Evolutionary conservation across 148 eudicot genomes (phyloP).

Genomic region (Euryodendron excelsum): DNA sequence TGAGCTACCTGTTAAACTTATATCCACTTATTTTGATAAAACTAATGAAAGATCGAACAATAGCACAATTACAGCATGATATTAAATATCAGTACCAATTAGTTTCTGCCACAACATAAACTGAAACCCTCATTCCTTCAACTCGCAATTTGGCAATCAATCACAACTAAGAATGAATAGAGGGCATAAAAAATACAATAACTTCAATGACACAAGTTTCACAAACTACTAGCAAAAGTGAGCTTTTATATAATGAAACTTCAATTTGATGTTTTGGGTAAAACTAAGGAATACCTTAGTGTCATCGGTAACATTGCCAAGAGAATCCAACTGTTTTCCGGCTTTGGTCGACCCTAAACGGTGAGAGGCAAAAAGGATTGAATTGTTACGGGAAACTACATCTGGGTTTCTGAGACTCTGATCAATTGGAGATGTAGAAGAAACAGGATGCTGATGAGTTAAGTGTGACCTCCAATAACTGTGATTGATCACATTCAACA

Average conservation of each 20-base stretch:
- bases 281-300: not conserved
- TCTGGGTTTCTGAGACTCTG: not conserved
- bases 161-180: not conserved
- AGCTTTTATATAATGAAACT: no score
- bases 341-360: not conserved
- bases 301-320: not conserved
- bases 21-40: not conserved
- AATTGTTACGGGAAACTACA: not conserved
- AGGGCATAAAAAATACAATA: not conserved
- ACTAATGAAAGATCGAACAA: not conserved
- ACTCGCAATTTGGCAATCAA: not conserved
- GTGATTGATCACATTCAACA: not conserved
- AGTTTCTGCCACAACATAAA: not conserved
- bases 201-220: not conserved
- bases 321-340: not conserved
- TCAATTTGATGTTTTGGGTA: not conserved
- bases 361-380: not conserved
- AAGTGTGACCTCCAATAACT: not conserved
- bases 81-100: not conserved
- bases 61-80: not conserved
- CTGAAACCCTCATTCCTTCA: not conserved
- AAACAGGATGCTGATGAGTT: not conserved
- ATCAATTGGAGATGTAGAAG: not conserved
- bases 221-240: not conserved
- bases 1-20: not conserved